Evolutionary conservation across 495 filamentous ascomycete genomes (phyloP).

Genomic region (Aspergillus biplanus): DNA sequence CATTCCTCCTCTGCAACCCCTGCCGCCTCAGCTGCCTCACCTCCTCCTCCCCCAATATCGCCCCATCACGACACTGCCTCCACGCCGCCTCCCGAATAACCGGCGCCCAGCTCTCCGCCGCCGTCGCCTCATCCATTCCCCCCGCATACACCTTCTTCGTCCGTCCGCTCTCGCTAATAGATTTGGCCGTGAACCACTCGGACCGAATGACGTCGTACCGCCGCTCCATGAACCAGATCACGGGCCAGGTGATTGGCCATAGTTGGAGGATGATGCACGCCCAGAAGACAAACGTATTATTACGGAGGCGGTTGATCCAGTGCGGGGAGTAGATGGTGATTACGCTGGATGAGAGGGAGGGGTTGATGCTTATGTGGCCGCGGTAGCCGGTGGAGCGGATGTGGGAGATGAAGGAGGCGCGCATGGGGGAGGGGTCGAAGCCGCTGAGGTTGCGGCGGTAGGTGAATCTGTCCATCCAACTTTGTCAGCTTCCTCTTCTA

Average conservation of each 20-base stretch:
- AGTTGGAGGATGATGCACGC: slow-evolving; percentile 45
- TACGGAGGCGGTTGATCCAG: slow-evolving; percentile 48
- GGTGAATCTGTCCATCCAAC: slow-evolving; percentile 39
- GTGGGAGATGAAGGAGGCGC: slow-evolving; percentile 39
- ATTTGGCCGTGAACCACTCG: slow-evolving; percentile 37
- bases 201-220: slow-evolving; percentile 42
- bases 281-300: slow-evolving; percentile 43
- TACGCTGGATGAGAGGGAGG: slow-evolving; percentile 29
- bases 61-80: slow-evolving; percentile 23
- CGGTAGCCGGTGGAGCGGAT: slow-evolving; percentile 48
- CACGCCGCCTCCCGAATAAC: slow-evolving; percentile 44
- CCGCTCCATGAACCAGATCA: slow-evolving; percentile 46
- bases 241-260: slow-evolving; percentile 50
- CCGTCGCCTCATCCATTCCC: slow-evolving; percentile 31
- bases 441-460: slow-evolving; percentile 40
- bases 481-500: too few relatives aligned
- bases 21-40: neutral
- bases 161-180: slow-evolving; percentile 10
- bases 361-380: slow-evolving; percentile 34
- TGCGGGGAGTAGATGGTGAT: slow-evolving; percentile 51
- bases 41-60: slow-evolving; percentile 21
- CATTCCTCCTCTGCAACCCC: neutral
- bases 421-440: slow-evolving; percentile 37
- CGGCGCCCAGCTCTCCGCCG: slow-evolving; percentile 42
- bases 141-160: slow-evolving; percentile 30